Base-by-base conservation (phyloP, 2,329 filamentous ascomycete genomes). In the Fusarium concolor region DNA sequence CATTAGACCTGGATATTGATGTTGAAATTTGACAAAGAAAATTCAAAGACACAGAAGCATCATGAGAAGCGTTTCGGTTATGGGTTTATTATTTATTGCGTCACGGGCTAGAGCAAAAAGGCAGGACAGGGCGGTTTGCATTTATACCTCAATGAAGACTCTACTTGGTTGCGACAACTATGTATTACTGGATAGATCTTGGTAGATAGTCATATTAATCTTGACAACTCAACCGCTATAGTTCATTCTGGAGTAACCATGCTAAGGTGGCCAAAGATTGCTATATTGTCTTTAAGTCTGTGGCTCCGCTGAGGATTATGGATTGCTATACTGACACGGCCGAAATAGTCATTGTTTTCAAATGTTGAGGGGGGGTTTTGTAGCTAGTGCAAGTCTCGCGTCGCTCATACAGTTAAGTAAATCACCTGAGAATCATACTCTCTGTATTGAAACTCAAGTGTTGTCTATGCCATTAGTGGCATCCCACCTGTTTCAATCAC, bases 1-100 rank as follows among this genome's bases (percentile, higher is more conserved):
- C 89, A 26, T 83, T 98, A 82, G 96, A 98, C 77, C 81, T 98
- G 72, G 95, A 93, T 28, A 93, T 98, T 76, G 95, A 98, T 72
- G 90, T 97, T 73, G 94, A 97, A 71, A 93, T 97, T 71, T 93
- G 82, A 70, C 20, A n/a, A 47, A 20, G 18, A 45, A 38, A 11
- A 20, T 31, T 6, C 10, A 29, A 35, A 39, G 53, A n/a, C 8
- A 60, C 24, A 47, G 43, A 51, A 29, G 51, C 51, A 54, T 56
- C 18, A 56, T 45, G 31, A 60, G 51, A 50, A 65, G 67, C 53
- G 33, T 56, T 55, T 38, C 18, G 43, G 31, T 49, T 51, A 54
- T 20, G 17, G n/a, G 42, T 47, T 47, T 26, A 46, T 39, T 46
- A 39, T 38, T 33, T 17, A 31, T 50, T 42, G 24, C 17, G 22